A percentile compares a stretch with the other conserved stretches of the same genome.
These are phyloP conservation scores for Spathaspora sp. DNA, from an alignment of 805 yeast genomes.

Conservation along the genomic window DNA sequence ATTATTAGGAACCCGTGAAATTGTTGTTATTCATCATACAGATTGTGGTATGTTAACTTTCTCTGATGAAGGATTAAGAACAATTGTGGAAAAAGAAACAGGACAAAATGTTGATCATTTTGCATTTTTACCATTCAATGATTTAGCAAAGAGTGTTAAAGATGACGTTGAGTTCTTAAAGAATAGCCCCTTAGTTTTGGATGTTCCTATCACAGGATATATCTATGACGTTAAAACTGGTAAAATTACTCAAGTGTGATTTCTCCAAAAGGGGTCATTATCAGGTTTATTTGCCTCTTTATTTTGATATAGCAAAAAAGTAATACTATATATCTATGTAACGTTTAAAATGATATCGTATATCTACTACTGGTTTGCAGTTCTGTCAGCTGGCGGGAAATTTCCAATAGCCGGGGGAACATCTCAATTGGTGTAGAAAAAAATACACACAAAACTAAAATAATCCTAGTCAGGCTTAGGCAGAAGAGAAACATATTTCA, in stretches of 20 bases:
- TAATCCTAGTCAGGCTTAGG: not conserved
- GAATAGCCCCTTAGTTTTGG: constrained; percentile 24
- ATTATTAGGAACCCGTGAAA: constrained; percentile 36
- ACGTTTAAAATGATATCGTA: not conserved
- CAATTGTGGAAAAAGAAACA: constrained; percentile 24
- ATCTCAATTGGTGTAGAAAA: not conserved
- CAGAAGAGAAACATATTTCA: not conserved
- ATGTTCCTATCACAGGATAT: constrained; percentile 37
- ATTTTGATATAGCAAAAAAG: not conserved
- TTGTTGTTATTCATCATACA: constrained; percentile 37
- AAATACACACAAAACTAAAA: not conserved
- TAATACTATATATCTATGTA: not conserved
- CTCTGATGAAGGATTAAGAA: constrained; percentile 25
- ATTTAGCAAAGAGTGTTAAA: constrained; percentile 29
- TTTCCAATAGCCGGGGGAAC: too few species aligned
- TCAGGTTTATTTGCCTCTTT: not conserved
- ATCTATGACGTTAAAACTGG: constrained; percentile 37
- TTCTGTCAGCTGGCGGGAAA: not conserved
- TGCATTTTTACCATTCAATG: constrained; percentile 31
- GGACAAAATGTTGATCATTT: constrained; percentile 26
- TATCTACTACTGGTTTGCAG: not conserved
- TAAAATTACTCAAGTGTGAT: constrained; percentile 20
- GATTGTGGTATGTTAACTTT: constrained; percentile 45
- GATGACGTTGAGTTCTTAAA: constrained; percentile 33
- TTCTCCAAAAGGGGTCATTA: not conserved